These are phyloP conservation scores for Polychytrium aggregatum DNA, from an alignment of 192 early-diverging fungal species.

Conservation along the genomic window DNA sequence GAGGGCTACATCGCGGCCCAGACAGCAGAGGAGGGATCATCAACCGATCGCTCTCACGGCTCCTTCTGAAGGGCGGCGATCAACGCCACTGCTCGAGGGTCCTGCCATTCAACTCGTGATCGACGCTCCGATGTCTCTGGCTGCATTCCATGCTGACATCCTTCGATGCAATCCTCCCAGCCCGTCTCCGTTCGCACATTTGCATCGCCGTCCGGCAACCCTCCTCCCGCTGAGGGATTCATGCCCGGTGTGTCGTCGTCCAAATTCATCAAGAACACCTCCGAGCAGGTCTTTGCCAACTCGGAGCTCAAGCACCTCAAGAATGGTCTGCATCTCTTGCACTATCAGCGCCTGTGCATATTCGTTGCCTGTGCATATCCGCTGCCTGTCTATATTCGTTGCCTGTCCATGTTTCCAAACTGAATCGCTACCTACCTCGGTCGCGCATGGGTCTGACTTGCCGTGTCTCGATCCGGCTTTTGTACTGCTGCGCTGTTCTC, in stretches of 20 bases:
- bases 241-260: slow-evolving; percentile 71
- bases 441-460: not conserved
- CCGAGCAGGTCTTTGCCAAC: slow-evolving; percentile 54
- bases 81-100: too few relatives aligned
- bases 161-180: too few relatives aligned
- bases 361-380: not conserved
- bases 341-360: slow-evolving; percentile 12
- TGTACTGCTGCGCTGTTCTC: not conserved
- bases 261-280: slow-evolving; percentile 64
- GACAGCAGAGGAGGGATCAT: too few relatives aligned
- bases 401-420: not conserved
- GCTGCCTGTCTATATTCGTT: not conserved
- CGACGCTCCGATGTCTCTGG: too few relatives aligned
- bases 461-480: not conserved
- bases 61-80: too few relatives aligned
- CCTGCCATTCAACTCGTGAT: too few relatives aligned
- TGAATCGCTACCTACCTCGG: not conserved
- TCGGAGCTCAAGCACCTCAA: slow-evolving; percentile 54
- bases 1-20: too few relatives aligned
- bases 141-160: too few relatives aligned
- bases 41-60: too few relatives aligned
- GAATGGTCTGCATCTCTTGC: slow-evolving; percentile 41
- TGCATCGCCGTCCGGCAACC: not conserved
- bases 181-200: too few relatives aligned
- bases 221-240: slow-evolving; percentile 68